Percentiles rank a stretch among this genome's conserved stretches.
Conservation (phyloP, 768 basidiomycete species). For the Mycena sanguinolenta region DNA sequence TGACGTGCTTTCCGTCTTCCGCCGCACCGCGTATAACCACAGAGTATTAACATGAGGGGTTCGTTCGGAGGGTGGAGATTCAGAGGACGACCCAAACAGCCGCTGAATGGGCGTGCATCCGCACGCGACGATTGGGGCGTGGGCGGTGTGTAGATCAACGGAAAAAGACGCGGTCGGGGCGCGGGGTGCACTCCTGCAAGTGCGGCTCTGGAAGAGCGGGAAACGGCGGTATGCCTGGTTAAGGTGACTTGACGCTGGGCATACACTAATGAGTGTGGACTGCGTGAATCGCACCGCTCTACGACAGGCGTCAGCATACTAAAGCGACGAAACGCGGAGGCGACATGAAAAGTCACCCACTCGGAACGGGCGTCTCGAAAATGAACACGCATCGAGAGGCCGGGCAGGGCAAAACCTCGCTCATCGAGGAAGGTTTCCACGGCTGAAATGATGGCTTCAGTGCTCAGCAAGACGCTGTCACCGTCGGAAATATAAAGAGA, state of each 20-base stretch:
- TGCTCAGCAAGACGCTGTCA: conserved; percentile 27
- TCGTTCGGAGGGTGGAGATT: not conserved
- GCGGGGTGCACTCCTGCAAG: not conserved
- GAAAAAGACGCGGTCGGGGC: not conserved
- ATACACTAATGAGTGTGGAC: conserved; percentile 45
- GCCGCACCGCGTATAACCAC: conserved; percentile 40
- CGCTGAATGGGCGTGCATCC: conserved; percentile 38
- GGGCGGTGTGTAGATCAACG: conserved; percentile 44
- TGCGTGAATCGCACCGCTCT: conserved; percentile 41
- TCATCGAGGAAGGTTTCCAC: conserved; percentile 37
- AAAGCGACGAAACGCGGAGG: too few species aligned
- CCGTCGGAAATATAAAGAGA: not conserved
- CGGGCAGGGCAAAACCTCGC: conserved; percentile 17
- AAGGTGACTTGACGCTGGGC: conserved; percentile 38
- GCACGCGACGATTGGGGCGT: conserved; percentile 41
- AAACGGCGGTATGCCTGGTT: conserved; percentile 39
- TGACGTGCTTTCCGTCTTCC: not conserved
- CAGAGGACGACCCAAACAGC: conserved; percentile 29
- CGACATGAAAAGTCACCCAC: conserved; percentile 35
- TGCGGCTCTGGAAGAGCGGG: conserved; percentile 25
- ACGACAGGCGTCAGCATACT: not conserved
- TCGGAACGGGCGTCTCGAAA: conserved; percentile 39
- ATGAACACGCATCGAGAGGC: conserved; percentile 40
- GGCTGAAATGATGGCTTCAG: conserved; percentile 28
- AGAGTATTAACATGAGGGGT: too few species aligned